Evolutionary conservation across 83 land plant species (phyloP).

Genomic region (Isoetes engelmannii): DNA sequence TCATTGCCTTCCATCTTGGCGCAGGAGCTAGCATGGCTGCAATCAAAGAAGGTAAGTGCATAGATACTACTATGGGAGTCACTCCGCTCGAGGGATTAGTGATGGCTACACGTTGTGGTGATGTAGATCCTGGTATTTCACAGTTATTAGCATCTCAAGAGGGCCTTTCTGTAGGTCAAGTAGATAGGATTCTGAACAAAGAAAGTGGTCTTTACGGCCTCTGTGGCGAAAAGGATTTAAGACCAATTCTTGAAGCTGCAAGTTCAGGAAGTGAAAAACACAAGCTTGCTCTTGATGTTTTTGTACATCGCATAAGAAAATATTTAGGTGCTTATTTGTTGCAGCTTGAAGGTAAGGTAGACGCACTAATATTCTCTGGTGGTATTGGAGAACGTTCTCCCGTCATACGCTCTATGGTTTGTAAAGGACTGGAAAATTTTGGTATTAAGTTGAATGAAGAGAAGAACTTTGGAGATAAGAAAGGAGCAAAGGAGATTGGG

Average conservation of each 20-base stretch:
- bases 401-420: conserved; percentile 26
- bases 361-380: conserved; percentile 42
- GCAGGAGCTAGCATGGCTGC: conserved; percentile 49
- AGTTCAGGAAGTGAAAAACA: conserved; percentile 31
- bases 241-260: conserved; percentile 27
- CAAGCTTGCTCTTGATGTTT: conserved; percentile 35
- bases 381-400: conserved; percentile 42
- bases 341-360: conserved; percentile 32
- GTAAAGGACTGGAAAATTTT: conserved; percentile 28
- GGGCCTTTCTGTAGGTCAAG: conserved; percentile 19
- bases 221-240: conserved; percentile 45
- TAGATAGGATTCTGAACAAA: conserved; percentile 31
- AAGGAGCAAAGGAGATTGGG: conserved; percentile 28
- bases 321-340: conserved; percentile 43
- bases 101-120: conserved; percentile 43
- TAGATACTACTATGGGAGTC: conserved; percentile 45
- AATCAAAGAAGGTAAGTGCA: conserved; percentile 31
- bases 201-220: conserved; percentile 40
- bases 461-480: conserved; percentile 18
- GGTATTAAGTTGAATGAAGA: conserved; percentile 27
- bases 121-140: conserved; percentile 35
- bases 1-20: conserved; percentile 41
- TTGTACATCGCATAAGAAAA: conserved; percentile 28
- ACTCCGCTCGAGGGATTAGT: conserved; percentile 44
- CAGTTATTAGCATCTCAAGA: conserved; percentile 31